A percentile compares a stretch with the other conserved stretches of the same genome.
These are phyloP conservation scores for Aspergillus sojae DNA, from an alignment of 2,329 filamentous ascomycete species.

Conservation along the genomic window DNA sequence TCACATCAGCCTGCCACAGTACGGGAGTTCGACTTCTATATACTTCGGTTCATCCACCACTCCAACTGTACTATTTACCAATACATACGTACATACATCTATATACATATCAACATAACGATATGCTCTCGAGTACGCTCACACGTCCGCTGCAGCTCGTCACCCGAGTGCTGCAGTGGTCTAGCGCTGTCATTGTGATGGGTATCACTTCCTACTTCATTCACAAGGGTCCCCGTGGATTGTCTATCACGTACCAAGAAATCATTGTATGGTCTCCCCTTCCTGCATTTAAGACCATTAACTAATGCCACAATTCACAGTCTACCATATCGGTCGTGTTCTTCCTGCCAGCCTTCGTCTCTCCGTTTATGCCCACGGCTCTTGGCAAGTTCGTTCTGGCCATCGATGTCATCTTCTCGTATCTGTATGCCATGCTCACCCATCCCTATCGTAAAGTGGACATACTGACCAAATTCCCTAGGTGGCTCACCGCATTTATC, in stretches of 20 bases:
- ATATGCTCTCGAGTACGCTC: conserved; percentile 28
- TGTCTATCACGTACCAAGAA: conserved; percentile 42
- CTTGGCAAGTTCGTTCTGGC: conserved; percentile 41
- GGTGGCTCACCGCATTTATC: conserved; percentile 53
- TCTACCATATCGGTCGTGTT: conserved; percentile 43
- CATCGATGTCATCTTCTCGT: conserved; percentile 50
- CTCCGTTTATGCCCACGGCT: conserved; percentile 40
- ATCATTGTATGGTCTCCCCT: conserved; percentile 41
- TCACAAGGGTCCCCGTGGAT: conserved; percentile 31
- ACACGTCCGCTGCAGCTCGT: conserved; percentile 36
- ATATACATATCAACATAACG: conserved; percentile 12
- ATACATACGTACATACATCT: neutral
- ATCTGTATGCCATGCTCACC: conserved; percentile 37
- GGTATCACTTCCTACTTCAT: conserved; percentile 46
- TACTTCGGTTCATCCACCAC: neutral
- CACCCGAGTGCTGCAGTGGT: conserved; percentile 39
- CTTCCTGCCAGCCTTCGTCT: conserved; percentile 47
- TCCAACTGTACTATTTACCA: neutral
- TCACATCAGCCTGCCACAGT: neutral
- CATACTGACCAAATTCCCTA: conserved; percentile 19
- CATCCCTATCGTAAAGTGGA: too few species aligned
- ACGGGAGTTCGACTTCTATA: neutral
- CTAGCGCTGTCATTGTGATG: conserved; percentile 44
- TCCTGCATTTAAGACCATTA: neutral
- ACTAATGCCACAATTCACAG: conserved; percentile 17